Conservation (phyloP, 805 yeast species). For the Wickerhamiella brachini region DNA sequence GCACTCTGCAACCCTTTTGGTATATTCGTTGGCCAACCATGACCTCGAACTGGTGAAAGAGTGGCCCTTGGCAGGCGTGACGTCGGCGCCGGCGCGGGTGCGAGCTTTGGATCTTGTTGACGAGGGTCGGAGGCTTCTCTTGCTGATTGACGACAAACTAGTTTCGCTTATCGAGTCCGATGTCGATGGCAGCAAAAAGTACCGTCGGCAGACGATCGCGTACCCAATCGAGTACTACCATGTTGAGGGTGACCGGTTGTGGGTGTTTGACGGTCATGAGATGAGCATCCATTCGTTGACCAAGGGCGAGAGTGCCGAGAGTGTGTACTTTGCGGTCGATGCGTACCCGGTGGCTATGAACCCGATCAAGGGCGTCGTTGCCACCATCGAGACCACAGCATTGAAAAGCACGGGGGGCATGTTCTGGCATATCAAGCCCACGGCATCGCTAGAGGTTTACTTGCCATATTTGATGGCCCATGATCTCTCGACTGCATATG, state of each 20-base stretch:
- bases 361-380: constrained; percentile 33
- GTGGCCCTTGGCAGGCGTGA: constrained; percentile 24
- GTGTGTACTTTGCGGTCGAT: constrained; percentile 22
- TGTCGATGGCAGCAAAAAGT: constrained; percentile 9
- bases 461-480: constrained; percentile 23
- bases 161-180: constrained; percentile 14
- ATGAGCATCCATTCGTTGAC: constrained; percentile 17
- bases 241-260: constrained; percentile 21
- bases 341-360: constrained; percentile 39
- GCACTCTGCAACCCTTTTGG: constrained; percentile 19
- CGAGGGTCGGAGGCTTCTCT: constrained; percentile 12
- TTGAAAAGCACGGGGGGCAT: constrained; percentile 23
- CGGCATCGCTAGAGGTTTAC: constrained; percentile 23
- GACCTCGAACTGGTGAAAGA: constrained; percentile 22
- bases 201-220: constrained; percentile 21
- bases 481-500: constrained; percentile 20
- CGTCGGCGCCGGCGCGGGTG: constrained; percentile 28
- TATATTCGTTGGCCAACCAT: constrained; percentile 13
- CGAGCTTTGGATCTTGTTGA: constrained; percentile 21
- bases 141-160: constrained; percentile 28
- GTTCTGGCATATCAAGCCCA: constrained; percentile 22
- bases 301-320: background rate
- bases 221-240: constrained; percentile 27
- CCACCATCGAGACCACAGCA: constrained; percentile 37
- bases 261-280: constrained; percentile 31